Conservation (phyloP, 306 rosid species). For the Fagus sylvatica region DNA sequence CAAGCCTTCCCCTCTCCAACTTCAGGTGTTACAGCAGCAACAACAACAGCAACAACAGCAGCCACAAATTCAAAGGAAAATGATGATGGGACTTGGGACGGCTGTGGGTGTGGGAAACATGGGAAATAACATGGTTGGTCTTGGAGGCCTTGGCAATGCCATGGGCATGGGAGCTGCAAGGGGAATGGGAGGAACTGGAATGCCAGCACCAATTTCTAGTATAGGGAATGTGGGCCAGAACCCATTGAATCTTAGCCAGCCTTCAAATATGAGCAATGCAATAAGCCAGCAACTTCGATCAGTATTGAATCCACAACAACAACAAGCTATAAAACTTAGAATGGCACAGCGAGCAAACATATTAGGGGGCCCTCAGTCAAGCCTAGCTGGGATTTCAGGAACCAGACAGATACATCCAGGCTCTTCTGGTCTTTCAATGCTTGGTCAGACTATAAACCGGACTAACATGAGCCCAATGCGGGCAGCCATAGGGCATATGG, state of each 20-base stretch:
- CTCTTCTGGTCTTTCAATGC: constrained; percentile 63
- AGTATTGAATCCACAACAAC: constrained; percentile 35
- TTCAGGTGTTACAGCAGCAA: constrained; percentile 62
- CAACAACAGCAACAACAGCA: constrained; percentile 56
- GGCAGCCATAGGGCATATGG: constrained; percentile 67
- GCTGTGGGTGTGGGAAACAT: constrained; percentile 61
- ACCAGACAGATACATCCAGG: constrained; percentile 71
- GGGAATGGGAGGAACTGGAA: constrained; percentile 82
- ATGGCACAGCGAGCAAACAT: constrained; percentile 49
- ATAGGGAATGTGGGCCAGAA: constrained; percentile 81
- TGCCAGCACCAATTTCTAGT: constrained; percentile 76
- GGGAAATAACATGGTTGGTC: constrained; percentile 75
- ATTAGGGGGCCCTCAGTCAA: constrained; percentile 62
- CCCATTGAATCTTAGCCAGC: constrained; percentile 60
- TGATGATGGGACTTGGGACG: constrained; percentile 82
- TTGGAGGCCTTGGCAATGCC: constrained; percentile 62
- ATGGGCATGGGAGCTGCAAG: constrained; percentile 75
- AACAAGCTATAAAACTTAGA: constrained; percentile 45
- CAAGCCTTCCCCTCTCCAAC: constrained; percentile 57
- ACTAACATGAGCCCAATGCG: constrained; percentile 62
- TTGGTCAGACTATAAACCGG: constrained; percentile 63
- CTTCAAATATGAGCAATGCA: constrained; percentile 54
- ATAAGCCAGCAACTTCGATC: constrained; percentile 63
- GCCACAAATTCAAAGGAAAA: constrained; percentile 78
- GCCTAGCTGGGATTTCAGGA: constrained; percentile 66